Base-by-base conservation (phyloP, 2,329 filamentous ascomycete genomes). In the Diaporthe batatas region DNA sequence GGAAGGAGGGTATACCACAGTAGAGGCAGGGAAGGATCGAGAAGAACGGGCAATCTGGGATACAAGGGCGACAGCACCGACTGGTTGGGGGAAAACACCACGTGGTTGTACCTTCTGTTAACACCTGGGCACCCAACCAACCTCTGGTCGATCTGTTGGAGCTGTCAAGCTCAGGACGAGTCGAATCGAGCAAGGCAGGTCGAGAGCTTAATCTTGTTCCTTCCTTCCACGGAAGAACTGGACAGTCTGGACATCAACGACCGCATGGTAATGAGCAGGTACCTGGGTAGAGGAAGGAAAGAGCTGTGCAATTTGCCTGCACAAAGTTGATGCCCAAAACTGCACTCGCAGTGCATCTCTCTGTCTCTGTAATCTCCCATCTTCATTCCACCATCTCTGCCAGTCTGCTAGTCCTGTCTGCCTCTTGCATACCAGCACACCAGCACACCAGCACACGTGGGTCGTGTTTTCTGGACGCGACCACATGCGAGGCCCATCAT, bases 401-500 rank as follows among this genome's bases (percentile, higher is more conserved):
- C 34, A 29, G 6, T 25, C 29, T 23, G n/a, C 42, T 14, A 39
- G 36, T 39, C 12, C 36, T 39, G 11, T 12, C 36, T 39, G 36
- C 23, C 39, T 29, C 44, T 44, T 23, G 55, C 54, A 57, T 32
- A 25, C 47, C 39, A 51, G 44, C 47, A 42, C 39, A 16, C 47
- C 39, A 51, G 44, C 47, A 42, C 39, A 16, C 34, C 34, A 11
- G 7, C 14, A 64, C 57, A 74, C 73, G 73, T 74, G 73, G 71
- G 71, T 71, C 51, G 58, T 53, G 44, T 68, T 70, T 57, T 67
- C 58, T 74, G 71, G 73, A 68, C 32, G 67, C 25, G 71, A 73
- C 39, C 65, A 36, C 10, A 57, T 36, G 62, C 18, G 39, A 51
- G 70, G 70, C 72, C 72, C 55, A 49, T 59, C 58, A 70, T 74